Evolutionary conservation across 78 protist species (phyloP).

Genomic region (Planoprotostelium fungivorum): DNA sequence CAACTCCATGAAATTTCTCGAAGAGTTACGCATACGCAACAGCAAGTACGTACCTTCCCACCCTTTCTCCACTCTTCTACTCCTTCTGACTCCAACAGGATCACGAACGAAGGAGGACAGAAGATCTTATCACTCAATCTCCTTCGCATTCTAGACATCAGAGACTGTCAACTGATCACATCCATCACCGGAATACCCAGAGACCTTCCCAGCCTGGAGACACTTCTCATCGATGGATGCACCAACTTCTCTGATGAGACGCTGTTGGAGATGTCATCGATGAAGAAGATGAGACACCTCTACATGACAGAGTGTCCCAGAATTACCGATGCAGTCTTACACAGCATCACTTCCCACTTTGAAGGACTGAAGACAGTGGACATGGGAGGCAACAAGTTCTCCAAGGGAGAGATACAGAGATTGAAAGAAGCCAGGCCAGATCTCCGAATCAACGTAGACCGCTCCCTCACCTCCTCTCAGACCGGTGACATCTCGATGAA

Average conservation of each 20-base stretch:
- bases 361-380: neutral
- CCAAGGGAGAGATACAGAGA: neutral
- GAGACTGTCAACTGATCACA: neutral
- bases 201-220: neutral
- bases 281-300: neutral
- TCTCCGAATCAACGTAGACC: neutral
- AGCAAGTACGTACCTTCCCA: neutral
- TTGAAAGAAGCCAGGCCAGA: neutral
- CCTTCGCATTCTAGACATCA: neutral
- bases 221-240: neutral
- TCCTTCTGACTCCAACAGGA: no score
- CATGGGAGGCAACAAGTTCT: conserved; percentile 1
- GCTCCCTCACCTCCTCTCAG: no score
- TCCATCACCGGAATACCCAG: neutral
- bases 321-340: neutral
- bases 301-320: neutral
- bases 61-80: no score
- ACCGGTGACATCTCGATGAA: no score
- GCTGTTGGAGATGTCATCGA: neutral
- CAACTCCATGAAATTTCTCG: neutral
- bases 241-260: neutral
- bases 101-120: neutral
- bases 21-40: neutral
- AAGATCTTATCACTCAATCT: neutral
- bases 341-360: neutral